Conservation (phyloP, 2,329 filamentous ascomycete genomes). For the Chrysoporthe austroafricana region DNA sequence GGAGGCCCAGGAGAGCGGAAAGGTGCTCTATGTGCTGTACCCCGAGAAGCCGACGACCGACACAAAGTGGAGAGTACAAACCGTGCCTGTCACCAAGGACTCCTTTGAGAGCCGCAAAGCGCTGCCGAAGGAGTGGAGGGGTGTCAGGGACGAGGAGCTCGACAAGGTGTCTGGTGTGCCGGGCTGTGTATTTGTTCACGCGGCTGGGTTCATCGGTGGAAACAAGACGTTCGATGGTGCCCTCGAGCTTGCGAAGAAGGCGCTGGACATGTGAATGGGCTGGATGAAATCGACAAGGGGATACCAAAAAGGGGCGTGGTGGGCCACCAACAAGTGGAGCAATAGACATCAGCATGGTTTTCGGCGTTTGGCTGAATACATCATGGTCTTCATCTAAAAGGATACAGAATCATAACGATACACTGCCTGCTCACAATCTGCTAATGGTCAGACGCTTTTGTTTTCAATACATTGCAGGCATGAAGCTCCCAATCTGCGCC, state of each 20-base stretch:
- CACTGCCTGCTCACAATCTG: neutral
- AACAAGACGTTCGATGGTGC: constrained; percentile 91
- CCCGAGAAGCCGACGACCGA: constrained; percentile 76
- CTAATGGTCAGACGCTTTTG: neutral
- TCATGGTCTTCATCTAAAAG: neutral
- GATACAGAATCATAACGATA: neutral
- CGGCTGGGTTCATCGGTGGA: constrained; percentile 93
- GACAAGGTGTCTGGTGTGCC: constrained; percentile 70
- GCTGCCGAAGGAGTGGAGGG: constrained; percentile 88
- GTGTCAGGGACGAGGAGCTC: constrained; percentile 83
- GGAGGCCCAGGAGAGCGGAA: constrained; percentile 53
- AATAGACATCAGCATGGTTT: neutral
- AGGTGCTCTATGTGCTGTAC: constrained; percentile 87
- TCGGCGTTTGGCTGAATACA: neutral
- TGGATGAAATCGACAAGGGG: neutral
- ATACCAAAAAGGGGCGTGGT: neutral
- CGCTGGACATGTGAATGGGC: constrained; percentile 52
- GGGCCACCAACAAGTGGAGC: constrained; percentile 12
- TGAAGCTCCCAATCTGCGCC: neutral
- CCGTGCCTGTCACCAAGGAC: constrained; percentile 81
- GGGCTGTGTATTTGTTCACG: constrained; percentile 91
- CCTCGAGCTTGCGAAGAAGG: constrained; percentile 81
- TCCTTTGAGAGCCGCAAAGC: constrained; percentile 93
- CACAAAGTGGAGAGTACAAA: constrained; percentile 91
- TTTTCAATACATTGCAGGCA: neutral